These are phyloP conservation scores for Aspergillus mulundensis DNA, from an alignment of 495 filamentous ascomycete genomes.

Conservation along the genomic window DNA sequence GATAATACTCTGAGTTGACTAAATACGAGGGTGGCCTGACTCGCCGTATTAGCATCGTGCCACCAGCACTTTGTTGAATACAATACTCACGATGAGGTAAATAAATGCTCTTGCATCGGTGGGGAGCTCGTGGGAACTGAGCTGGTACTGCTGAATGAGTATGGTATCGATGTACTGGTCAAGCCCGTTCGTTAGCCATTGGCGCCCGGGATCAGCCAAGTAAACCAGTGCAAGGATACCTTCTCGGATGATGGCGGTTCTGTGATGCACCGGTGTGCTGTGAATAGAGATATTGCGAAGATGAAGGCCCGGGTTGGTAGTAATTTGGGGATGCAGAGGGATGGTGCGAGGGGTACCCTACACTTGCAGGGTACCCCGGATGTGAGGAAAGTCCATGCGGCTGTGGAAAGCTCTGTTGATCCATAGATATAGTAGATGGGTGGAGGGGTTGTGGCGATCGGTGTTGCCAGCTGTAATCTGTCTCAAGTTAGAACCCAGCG, in stretches of 20 bases:
- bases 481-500: constrained; percentile 4
- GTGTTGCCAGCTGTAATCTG: constrained; percentile 26
- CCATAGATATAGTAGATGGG: constrained; percentile 19
- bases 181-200: not conserved
- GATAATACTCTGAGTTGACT: constrained; percentile 28
- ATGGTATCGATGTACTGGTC: constrained; percentile 18
- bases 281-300: constrained; percentile 24
- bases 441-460: constrained; percentile 21
- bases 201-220: not conserved
- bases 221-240: constrained; percentile 8
- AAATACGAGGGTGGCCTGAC: constrained; percentile 22
- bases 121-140: constrained; percentile 20
- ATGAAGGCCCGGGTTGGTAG: constrained; percentile 17
- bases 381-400: constrained; percentile 16
- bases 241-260: constrained; percentile 21
- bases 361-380: constrained; percentile 10
- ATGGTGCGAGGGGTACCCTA: constrained; percentile 16
- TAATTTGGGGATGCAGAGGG: constrained; percentile 16
- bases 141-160: constrained; percentile 20
- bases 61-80: too few relatives aligned
- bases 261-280: constrained; percentile 13
- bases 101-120: constrained; percentile 19
- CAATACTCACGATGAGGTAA: constrained; percentile 16
- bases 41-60: not conserved
- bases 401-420: constrained; percentile 21